A percentile compares a stretch with the other conserved stretches of the same genome.
Evolutionary conservation across 2,329 filamentous ascomycete genomes (phyloP).

Genomic region (Beauveria asiatica): DNA sequence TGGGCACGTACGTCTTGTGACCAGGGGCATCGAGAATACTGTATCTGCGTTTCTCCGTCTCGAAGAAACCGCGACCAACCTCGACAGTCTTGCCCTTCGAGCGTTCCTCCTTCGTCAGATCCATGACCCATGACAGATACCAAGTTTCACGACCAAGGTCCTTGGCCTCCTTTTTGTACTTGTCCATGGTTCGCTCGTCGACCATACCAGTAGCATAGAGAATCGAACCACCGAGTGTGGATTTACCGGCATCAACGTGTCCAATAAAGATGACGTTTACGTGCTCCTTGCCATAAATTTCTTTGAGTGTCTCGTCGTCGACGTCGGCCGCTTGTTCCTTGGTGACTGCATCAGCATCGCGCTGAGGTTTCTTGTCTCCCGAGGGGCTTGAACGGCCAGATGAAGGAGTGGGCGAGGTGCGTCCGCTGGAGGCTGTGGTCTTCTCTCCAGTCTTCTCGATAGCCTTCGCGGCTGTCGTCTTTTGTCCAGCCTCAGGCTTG

Average conservation of each 20-base stretch:
- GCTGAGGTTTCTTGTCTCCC: conserved; percentile 42
- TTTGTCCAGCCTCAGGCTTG: conserved; percentile 63
- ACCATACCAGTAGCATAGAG: conserved; percentile 96
- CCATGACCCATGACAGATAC: conserved; percentile 98
- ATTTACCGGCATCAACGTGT: conserved; percentile 97
- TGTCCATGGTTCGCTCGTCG: conserved; percentile 96
- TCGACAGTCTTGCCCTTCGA: conserved; percentile 97
- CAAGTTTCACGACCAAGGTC: conserved; percentile 94
- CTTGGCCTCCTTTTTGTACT: conserved; percentile 95
- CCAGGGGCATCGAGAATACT: conserved; percentile 94
- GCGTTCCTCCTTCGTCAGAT: conserved; percentile 93
- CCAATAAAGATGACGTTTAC: conserved; percentile 97
- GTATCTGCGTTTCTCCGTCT: conserved; percentile 93
- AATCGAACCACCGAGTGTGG: conserved; percentile 87
- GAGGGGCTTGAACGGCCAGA: conserved; percentile 81
- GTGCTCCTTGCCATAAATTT: conserved; percentile 90
- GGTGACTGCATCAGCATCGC: conserved; percentile 74
- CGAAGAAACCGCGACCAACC: conserved; percentile 91
- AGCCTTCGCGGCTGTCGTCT: conserved; percentile 79
- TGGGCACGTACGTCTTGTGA: conserved; percentile 96
- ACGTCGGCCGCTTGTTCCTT: conserved; percentile 74
- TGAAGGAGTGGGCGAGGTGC: conserved; percentile 70
- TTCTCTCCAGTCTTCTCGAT: conserved; percentile 82
- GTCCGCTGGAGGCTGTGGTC: conserved; percentile 46
- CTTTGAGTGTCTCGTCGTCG: conserved; percentile 66